Evolutionary conservation across 306 rosid genomes (phyloP), one percentile per base, ranked within the genome.

Genomic region (Rosa lucieae): DNA sequence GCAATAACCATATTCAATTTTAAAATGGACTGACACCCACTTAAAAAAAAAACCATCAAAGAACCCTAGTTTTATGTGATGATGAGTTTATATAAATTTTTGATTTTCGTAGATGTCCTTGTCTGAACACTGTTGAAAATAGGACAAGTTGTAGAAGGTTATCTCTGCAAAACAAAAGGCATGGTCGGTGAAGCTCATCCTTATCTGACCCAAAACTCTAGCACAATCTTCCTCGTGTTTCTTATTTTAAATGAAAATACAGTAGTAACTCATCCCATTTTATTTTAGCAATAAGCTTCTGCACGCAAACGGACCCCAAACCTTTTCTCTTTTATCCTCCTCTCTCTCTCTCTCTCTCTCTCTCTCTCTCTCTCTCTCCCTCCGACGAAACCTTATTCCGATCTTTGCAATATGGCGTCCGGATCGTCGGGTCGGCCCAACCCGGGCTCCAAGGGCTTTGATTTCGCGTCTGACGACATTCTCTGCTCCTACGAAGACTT

Each of bases 341-440:
- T 32, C 37, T 55, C 5, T 21, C 46, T 23, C 1, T 18, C 53
- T 58, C n/a, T 73, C 37, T 76, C 72, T 21, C 15, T 53, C 47
- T 53, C 68, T 29, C 80, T n/a, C n/a, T n/a, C 53, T 58, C n/a
- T 73, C 37, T 76, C 72, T 21, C 15, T 53, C 47, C 62, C 68
- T 29, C 80, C 32, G 10, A 37, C 10, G 2, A 18, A 74, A 35
- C 37, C 73, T 53, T 23, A 17, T 17, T 56, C 37, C 37, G 62
- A 78, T 86, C 81, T n/a, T 9, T 59, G n/a, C 53, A 69, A 51
- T 59, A 94, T 94, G 98, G 97, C 96, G 69, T 93, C 99, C 69
- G 99, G 99, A 80, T 93, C 98, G 0, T 84, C 92, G 56, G 87
- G 76, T 78, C 92, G 94, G 81, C 82, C 83, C 29, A 95, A 92